Evolutionary conservation across 202 grass and related monocot genomes (phyloP), one percentile per base, ranked within the genome.

Genomic region (Musa balbisiana): DNA sequence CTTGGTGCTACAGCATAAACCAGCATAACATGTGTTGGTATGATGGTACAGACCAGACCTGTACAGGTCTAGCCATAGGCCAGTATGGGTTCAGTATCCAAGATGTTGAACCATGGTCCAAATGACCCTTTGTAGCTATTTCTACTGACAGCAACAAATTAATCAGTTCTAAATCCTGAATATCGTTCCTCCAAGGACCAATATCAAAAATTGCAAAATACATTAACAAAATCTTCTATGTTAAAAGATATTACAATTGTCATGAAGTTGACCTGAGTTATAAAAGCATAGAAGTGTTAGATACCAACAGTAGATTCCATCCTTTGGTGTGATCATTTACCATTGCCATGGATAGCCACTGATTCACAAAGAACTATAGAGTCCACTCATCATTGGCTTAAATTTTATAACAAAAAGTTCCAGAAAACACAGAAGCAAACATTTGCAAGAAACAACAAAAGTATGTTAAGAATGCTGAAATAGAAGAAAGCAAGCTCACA

Each of bases 401-500:
- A 33, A 59, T 50, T 62, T 76, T 14, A n/a, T 10, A 43, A 55
- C 12, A 55, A 78, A 59, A 55, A 43, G 24, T 23, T 43, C 26
- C 52, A 62, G 22, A 82, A 53, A 14, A 10, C 53, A 72, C 10
- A 52, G 22, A 27, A 55, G 25, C 20, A 73, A 24, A 19, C 2
- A 56, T 27, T 14, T 56, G 24, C 23, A 27, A 19, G 24, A 15
- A 74, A 51, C 9, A 79, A 49, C 2, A 69, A 55, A 69, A 50
- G 2, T 27, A 14, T 33, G 8, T 21, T 73, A 55, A 26, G 6
- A 50, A 21, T 17, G 10, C 11, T 19, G 84, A 55, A 83, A 2
- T 25, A 63, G 58, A 69, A 72, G 2, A 78, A 79, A 80, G 72
- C 10, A 80, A 70, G 10, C 77, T 78, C 87, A 99, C 95, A 87